These are phyloP conservation scores for Aegilops speltoides DNA, from an alignment of 176 grass and related monocot species.

Conservation along the genomic window DNA sequence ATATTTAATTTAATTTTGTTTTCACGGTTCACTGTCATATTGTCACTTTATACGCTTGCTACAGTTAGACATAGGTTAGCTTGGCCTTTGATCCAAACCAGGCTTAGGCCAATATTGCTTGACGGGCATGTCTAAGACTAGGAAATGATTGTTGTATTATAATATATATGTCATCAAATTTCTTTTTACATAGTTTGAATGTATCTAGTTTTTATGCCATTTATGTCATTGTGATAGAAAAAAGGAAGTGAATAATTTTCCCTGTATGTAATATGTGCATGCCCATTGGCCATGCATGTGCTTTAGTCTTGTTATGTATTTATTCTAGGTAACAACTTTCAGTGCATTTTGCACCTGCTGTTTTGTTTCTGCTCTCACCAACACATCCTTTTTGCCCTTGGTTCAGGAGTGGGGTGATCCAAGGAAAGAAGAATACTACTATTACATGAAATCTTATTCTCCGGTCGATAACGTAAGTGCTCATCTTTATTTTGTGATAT, in stretches of 20 bases:
- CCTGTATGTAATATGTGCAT: neutral
- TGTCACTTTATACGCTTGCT: neutral
- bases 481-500: neutral
- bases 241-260: neutral
- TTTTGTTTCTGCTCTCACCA: neutral
- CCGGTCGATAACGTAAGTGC: conserved; percentile 85
- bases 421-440: conserved; percentile 83
- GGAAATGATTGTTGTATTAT: neutral
- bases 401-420: conserved; percentile 96
- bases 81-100: neutral
- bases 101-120: neutral
- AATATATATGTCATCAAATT: neutral
- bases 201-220: neutral
- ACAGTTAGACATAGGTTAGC: neutral
- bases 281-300: neutral
- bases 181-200: neutral
- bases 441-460: conserved; percentile 98
- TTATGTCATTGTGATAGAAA: neutral
- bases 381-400: conserved; percentile 12
- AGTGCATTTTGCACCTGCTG: neutral
- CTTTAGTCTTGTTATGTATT: neutral
- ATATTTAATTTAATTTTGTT: neutral
- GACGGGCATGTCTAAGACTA: neutral
- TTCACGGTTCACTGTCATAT: neutral
- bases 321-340: neutral